Evolutionary conservation across 192 early-diverging fungal genomes (phyloP).

Genomic region (Dispira simplex): DNA sequence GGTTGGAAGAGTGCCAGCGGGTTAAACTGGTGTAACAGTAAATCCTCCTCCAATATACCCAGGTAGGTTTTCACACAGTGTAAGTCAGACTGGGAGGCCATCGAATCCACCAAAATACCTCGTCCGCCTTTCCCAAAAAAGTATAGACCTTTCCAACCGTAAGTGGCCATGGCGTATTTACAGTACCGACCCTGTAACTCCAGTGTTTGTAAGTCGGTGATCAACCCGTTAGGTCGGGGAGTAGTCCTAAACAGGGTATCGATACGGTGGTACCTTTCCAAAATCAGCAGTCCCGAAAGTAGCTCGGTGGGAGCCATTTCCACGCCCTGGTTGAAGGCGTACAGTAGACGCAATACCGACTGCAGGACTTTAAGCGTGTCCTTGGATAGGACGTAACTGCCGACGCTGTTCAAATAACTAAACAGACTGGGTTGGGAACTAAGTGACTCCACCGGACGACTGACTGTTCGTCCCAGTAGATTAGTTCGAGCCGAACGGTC

Average conservation of each 20-base stretch:
- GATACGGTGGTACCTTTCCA: slow-evolving; percentile 41
- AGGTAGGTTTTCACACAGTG: slow-evolving; percentile 46
- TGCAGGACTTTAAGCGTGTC: slow-evolving; percentile 26
- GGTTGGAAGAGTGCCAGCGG: slow-evolving; percentile 47
- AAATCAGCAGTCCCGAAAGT: slow-evolving; percentile 39
- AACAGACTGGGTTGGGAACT: slow-evolving; percentile 4
- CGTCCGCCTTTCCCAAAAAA: slow-evolving; percentile 55
- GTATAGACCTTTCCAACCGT: slow-evolving; percentile 58
- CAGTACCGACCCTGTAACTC: slow-evolving; percentile 36
- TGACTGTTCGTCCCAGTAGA: not conserved
- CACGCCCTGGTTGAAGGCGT: slow-evolving; percentile 46
- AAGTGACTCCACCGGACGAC: not conserved
- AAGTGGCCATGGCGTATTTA: slow-evolving; percentile 40
- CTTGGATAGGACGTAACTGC: slow-evolving; percentile 29
- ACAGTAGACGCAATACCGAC: slow-evolving; percentile 23
- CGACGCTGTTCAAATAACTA: slow-evolving; percentile 14
- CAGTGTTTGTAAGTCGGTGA: too few relatives aligned
- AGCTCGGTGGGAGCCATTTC: slow-evolving; percentile 50
- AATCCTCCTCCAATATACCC: slow-evolving; percentile 37
- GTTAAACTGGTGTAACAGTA: slow-evolving; percentile 51
- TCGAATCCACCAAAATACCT: slow-evolving; percentile 42
- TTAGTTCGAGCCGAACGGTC: not conserved
- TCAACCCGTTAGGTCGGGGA: too few relatives aligned
- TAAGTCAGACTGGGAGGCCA: slow-evolving; percentile 46
- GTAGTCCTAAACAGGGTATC: slow-evolving; percentile 15